Evolutionary conservation across 306 rosid genomes (phyloP), one percentile per base, ranked within the genome.

Genomic region (Trifolium subterraneum): DNA sequence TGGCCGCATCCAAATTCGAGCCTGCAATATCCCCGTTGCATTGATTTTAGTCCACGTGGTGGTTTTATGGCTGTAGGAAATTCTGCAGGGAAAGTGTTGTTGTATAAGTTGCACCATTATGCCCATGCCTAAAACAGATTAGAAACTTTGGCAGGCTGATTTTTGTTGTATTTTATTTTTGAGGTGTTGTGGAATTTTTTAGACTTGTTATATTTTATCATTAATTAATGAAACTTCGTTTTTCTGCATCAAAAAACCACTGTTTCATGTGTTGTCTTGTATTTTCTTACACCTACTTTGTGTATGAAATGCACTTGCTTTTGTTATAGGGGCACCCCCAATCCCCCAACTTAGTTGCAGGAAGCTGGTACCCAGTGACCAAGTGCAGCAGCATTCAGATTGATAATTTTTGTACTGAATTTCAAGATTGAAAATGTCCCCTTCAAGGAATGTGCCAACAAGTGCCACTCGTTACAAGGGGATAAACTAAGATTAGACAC

Each of bases 51-150:
- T 73, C 98, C 98, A 6, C 94, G 93, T 15, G 94, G 98, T 27
- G 96, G 96, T 33, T 92, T 87, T 88, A 88, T 92, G 96, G 98
- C 96, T 10, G 79, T 87, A 42, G 97, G 97, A 77, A 91, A 86
- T 19, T 85, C 89, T 54, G 77, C 91, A 33, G 98, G 98, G 64
- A 92, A 78, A 63, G 98, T 90, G 20, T 62, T 90, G 56, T 54
- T 92, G 71, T 92, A 82, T 73, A 82, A 82, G 77, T 74, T 82
- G 77, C 83, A 78, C 54, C 86, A 82, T 78, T 82, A 82, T 72
- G 80, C 73, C 42, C 82, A 82, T 73, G 86, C 86, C 33, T 82
- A 69, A 58, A 31, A 63, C 23, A 68, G 27, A n/a, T 29, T 41
- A 41, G 42, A 23, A 19, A 68, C 42, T 38, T 31, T 38, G 38